A percentile compares a stretch with the other conserved stretches of the same genome.
These are phyloP conservation scores for Aspergillus hiratsukae DNA, from an alignment of 2,329 filamentous ascomycete genomes.

Conservation along the genomic window DNA sequence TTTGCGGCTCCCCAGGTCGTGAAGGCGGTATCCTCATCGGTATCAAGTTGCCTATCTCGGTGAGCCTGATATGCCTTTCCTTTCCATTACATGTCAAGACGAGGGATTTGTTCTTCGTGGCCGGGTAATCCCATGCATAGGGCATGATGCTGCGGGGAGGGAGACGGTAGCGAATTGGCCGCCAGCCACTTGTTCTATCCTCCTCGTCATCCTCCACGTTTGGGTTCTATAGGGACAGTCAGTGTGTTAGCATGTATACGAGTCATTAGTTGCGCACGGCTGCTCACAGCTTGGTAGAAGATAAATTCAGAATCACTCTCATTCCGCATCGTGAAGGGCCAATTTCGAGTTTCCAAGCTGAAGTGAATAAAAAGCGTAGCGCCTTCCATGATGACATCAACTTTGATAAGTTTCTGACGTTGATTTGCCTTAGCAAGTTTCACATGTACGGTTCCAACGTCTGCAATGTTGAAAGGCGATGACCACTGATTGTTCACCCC, in stretches of 20 bases:
- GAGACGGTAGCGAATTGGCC: conserved; percentile 84
- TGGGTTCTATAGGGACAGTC: conserved; percentile 54
- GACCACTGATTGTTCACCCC: conserved; percentile 97
- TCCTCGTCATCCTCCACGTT: conserved; percentile 86
- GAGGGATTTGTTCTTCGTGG: conserved; percentile 92
- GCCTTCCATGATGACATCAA: conserved; percentile 87
- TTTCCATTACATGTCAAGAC: conserved; percentile 73
- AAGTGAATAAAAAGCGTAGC: conserved; percentile 92
- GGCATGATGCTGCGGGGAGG: conserved; percentile 97
- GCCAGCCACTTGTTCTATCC: conserved; percentile 77
- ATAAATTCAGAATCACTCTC: conserved; percentile 96
- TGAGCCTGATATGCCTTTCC: conserved; percentile 87
- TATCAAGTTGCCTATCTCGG: conserved; percentile 92
- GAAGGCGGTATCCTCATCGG: conserved; percentile 81
- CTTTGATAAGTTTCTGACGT: conserved; percentile 78
- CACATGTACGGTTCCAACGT: conserved; percentile 85
- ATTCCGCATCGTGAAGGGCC: conserved; percentile 98
- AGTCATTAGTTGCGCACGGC: background rate
- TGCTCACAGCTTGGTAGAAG: conserved; percentile 75
- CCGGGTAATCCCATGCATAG: conserved; percentile 98
- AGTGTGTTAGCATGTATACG: background rate
- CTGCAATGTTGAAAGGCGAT: conserved; percentile 94
- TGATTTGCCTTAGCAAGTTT: conserved; percentile 90
- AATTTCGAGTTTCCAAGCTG: conserved; percentile 85
- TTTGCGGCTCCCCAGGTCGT: conserved; percentile 60